phyloP scores from a whole-genome alignment of 495 filamentous ascomycete genomes.

The Penicillium subrubescens region DNA sequence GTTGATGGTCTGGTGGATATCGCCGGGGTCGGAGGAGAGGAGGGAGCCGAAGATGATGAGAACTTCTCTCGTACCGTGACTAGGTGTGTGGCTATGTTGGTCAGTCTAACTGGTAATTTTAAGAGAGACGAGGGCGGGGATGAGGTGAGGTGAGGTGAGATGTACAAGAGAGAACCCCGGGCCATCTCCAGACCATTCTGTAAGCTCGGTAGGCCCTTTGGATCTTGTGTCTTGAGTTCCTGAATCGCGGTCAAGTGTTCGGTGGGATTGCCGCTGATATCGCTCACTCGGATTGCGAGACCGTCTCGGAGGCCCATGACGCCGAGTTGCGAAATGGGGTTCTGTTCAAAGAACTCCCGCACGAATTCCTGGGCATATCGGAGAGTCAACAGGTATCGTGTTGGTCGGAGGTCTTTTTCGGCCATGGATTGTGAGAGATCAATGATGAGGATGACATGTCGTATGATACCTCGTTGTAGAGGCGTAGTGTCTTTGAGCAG shows the following conservation, averaged over 20 bases:
- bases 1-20: slow-evolving; percentile 88
- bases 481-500: slow-evolving; percentile 90
- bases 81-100: slow-evolving; percentile 72
- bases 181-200: slow-evolving; percentile 97
- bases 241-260: slow-evolving; percentile 82
- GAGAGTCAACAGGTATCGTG: slow-evolving; percentile 76
- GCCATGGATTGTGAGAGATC: slow-evolving; percentile 92
- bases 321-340: slow-evolving; percentile 95
- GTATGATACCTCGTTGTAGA: slow-evolving; percentile 93
- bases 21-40: slow-evolving; percentile 85
- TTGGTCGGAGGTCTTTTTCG: slow-evolving; percentile 92
- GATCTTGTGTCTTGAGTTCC: slow-evolving; percentile 71
- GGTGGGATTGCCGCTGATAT: slow-evolving; percentile 87
- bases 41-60: slow-evolving; percentile 91
- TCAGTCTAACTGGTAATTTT: slow-evolving; percentile 20
- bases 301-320: slow-evolving; percentile 92
- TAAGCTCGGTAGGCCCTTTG: slow-evolving; percentile 83
- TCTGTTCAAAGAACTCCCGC: slow-evolving; percentile 95
- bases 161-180: slow-evolving; percentile 79
- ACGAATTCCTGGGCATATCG: slow-evolving; percentile 87
- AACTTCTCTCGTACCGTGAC: slow-evolving; percentile 89
- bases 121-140: neutral
- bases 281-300: slow-evolving; percentile 78
- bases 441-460: slow-evolving; percentile 88
- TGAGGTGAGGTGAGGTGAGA: neutral